Percentiles rank a stretch among this genome's conserved stretches.
These are phyloP conservation scores for Suillus clintonianus DNA, from an alignment of 768 basidiomycete genomes.

Conservation along the genomic window DNA sequence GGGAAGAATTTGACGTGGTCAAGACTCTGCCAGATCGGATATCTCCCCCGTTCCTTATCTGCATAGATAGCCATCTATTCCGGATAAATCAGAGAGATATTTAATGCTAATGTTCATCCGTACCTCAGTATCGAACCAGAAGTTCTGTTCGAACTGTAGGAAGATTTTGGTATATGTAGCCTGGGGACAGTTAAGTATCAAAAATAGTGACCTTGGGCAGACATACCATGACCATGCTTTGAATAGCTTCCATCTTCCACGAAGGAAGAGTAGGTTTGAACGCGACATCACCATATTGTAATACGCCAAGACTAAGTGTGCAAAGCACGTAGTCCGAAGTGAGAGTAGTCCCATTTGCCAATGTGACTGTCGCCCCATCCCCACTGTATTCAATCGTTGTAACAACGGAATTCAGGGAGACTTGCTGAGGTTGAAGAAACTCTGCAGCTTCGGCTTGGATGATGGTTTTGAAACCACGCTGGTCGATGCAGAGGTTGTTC, in stretches of 20 bases:
- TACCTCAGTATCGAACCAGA: conserved; percentile 56
- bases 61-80: conserved; percentile 52
- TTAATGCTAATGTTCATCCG: background rate
- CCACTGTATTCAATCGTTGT: conserved; percentile 45
- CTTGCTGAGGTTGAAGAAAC: conserved; percentile 51
- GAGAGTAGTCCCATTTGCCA: conserved; percentile 44
- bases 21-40: conserved; percentile 69
- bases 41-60: conserved; percentile 56
- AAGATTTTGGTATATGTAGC: conserved; percentile 71
- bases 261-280: conserved; percentile 57
- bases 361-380: conserved; percentile 48
- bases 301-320: conserved; percentile 71
- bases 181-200: conserved; percentile 21
- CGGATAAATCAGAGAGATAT: background rate
- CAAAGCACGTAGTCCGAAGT: conserved; percentile 60
- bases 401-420: conserved; percentile 54
- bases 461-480: conserved; percentile 60
- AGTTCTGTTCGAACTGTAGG: conserved; percentile 59
- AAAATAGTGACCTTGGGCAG: background rate
- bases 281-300: conserved; percentile 61
- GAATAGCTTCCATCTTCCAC: conserved; percentile 68
- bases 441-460: conserved; percentile 56
- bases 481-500: conserved; percentile 58
- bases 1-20: conserved; percentile 60
- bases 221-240: conserved; percentile 59